Evolutionary conservation across 305 asterid genomes (phyloP), one percentile per base, ranked within the genome.

Genomic region (Rubia tinctorum): DNA sequence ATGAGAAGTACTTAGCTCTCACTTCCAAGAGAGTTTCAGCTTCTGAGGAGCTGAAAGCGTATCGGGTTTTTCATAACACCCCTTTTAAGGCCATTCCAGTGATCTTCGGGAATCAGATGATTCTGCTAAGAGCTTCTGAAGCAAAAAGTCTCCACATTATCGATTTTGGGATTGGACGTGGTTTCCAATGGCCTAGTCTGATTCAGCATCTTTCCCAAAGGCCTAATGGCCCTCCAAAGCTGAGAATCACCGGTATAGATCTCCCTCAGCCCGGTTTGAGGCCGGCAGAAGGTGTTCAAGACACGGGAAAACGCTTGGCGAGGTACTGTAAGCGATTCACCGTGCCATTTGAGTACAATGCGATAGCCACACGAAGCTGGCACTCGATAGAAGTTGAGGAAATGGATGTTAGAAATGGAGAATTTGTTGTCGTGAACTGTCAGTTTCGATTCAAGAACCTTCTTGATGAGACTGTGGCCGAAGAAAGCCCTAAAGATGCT

Each of bases 141-240:
- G 76, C 68, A 40, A 30, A 51, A 11, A 56, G 56, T 0, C 78
- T 81, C 7, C 82, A 81, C 17, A 70, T 81, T n/a, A 66, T 78
- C 59, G 85, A 81, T 81, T 81, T 78, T 59, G 80, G 85, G 8
- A 78, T 81, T 23, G 10, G 8, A 6, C 69, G 56, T 22, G 85
- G 85, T 47, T 78, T 81, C 73, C 80, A 78, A 42, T 81, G 85
- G 85, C 82, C 85, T 10, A 73, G 70, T 56, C 72, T 81, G n/a
- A 81, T 81, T 51, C 80, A 78, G 60, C 78, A 51, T 42, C 76
- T 81, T 2, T 78, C 85, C 9, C 39, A 22, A 1, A 75, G 72
- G 45, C 73, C 73, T 45, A 78, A 76, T 64, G 78, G 82, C 1
- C 80, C 82, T 30, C 82, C 78, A 39, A 78, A 75, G 62, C 79